phyloP scores from a whole-genome alignment of 2,329 filamentous ascomycete genomes.

The Pezicula neosporulosa region DNA sequence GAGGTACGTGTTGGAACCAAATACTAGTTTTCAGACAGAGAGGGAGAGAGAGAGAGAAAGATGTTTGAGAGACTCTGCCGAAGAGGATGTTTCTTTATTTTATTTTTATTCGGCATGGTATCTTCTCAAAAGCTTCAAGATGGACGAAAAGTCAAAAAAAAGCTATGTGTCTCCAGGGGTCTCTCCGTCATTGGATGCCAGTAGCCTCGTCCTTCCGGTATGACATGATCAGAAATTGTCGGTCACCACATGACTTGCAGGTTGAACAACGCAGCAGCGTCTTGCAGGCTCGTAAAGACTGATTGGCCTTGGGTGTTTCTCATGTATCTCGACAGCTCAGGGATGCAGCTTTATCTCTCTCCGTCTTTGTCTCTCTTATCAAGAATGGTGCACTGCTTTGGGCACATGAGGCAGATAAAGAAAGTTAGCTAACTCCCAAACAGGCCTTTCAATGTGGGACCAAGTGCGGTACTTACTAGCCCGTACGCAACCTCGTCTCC shows the following conservation, averaged over 20 bases:
- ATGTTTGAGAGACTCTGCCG: background rate
- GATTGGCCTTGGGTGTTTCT: slow-evolving; percentile 6
- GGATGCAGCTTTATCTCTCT: slow-evolving; percentile 3
- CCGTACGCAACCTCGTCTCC: slow-evolving; percentile 59
- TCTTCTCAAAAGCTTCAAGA: no score
- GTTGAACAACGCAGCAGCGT: no score
- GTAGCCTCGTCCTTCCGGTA: no score
- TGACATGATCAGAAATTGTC: no score
- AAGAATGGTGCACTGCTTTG: background rate
- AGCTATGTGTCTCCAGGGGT: no score
- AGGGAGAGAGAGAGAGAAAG: background rate
- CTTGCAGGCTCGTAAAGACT: no score
- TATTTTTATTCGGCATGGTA: slow-evolving; percentile 4
- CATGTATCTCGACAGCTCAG: slow-evolving; percentile 1
- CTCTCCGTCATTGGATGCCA: no score
- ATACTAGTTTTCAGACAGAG: no score
- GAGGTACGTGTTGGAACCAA: slow-evolving; percentile 39
- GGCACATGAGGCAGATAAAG: background rate
- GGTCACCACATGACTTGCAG: no score
- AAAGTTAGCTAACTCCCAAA: slow-evolving; percentile 17
- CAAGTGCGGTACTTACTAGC: slow-evolving; percentile 38
- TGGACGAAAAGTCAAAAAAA: no score
- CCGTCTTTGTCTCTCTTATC: slow-evolving; percentile 2
- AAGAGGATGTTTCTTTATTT: slow-evolving; percentile 14
- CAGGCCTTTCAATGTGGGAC: slow-evolving; percentile 27